Percentiles rank a stretch among this genome's conserved stretches.
Evolutionary conservation across 179 eudicot species (phyloP).

Genomic region (Silene coronaria): DNA sequence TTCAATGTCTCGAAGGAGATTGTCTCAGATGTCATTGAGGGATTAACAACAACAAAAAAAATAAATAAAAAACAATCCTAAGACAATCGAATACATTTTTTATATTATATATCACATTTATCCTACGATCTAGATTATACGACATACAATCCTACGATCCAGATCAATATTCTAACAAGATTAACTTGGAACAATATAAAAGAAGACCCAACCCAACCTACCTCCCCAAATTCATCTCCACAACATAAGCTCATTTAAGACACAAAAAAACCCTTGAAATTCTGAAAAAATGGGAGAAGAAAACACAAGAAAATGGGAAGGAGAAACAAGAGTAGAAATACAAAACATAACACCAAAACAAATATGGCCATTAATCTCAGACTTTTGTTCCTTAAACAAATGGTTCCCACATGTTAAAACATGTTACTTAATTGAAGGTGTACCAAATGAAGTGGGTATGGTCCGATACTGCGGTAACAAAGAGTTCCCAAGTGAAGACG

Average conservation of each 20-base stretch:
- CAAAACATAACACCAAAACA: slow-evolving; percentile 31
- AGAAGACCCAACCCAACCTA: neutral
- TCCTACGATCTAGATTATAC: too few species aligned
- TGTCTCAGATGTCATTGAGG: too few species aligned
- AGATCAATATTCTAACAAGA: too few species aligned
- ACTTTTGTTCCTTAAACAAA: slow-evolving; percentile 54
- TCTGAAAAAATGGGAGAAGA: slow-evolving; percentile 17
- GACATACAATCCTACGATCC: too few species aligned
- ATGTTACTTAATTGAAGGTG: slow-evolving; percentile 29
- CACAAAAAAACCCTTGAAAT: neutral
- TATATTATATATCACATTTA: too few species aligned
- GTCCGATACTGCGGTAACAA: slow-evolving; percentile 33
- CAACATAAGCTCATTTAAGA: neutral
- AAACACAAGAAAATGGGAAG: slow-evolving; percentile 50
- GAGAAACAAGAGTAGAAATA: slow-evolving; percentile 52
- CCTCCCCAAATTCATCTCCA: neutral
- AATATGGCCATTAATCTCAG: slow-evolving; percentile 67
- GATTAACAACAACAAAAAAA: too few species aligned
- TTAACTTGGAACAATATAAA: too few species aligned
- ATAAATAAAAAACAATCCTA: too few species aligned
- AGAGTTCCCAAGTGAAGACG: slow-evolving; percentile 1
- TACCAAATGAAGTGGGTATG: slow-evolving; percentile 24
- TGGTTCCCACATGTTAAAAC: slow-evolving; percentile 50
- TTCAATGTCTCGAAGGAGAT: too few species aligned
- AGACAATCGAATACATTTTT: too few species aligned